Evolutionary conservation across 371 early-diverging fungal genomes (phyloP).

Genomic region (Phascolomyces articulosus): DNA sequence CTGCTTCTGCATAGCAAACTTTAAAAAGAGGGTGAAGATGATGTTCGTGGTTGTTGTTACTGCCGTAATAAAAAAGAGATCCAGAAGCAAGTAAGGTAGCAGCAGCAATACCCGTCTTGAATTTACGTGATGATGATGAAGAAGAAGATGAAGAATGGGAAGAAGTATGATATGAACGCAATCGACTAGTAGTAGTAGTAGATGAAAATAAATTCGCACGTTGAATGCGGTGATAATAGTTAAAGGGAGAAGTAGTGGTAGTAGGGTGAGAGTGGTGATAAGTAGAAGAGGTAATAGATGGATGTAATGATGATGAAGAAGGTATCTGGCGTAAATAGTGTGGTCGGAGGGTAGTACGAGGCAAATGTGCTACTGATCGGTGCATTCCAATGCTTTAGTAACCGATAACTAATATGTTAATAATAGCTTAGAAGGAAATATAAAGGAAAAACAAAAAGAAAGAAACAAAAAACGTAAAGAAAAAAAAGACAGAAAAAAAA

Average conservation of each 20-base stretch:
- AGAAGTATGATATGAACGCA: neutral
- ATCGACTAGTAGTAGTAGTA: too few relatives aligned
- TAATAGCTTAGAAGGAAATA: too few relatives aligned
- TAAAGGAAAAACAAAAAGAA: neutral
- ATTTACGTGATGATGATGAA: neutral
- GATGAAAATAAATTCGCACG: neutral
- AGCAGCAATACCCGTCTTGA: neutral
- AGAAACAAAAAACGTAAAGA: neutral
- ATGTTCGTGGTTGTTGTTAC: neutral
- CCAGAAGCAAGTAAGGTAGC: neutral
- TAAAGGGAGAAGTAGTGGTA: neutral
- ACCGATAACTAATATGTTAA: neutral
- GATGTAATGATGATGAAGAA: conserved; percentile 1
- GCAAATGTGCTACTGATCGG: conserved; percentile 8
- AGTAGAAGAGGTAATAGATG: neutral
- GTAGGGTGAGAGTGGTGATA: neutral
- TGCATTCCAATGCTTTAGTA: conserved; percentile 15
- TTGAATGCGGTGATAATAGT: neutral
- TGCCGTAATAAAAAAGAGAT: neutral
- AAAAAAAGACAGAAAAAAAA: conserved; percentile 3
- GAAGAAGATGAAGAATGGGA: neutral
- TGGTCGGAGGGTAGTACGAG: conserved; percentile 11
- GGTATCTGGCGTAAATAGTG: conserved; percentile 9
- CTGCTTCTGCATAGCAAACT: conserved; percentile 1
- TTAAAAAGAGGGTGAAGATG: neutral